These are phyloP conservation scores for Pisolithus orientalis DNA, from an alignment of 768 basidiomycete genomes.

Conservation along the genomic window DNA sequence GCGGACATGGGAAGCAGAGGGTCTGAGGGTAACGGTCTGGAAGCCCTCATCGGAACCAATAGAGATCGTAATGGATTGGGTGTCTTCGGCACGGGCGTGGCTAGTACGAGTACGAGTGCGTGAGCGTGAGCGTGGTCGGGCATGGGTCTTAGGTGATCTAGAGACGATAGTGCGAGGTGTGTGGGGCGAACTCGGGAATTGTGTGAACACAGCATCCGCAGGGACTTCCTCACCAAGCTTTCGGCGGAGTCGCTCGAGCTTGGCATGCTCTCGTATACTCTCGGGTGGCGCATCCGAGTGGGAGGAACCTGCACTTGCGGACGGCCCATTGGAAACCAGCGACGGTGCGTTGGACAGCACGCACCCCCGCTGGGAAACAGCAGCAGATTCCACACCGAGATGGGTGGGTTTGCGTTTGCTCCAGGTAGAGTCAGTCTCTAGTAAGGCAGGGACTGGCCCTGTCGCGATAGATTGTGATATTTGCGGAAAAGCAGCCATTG, in stretches of 20 bases:
- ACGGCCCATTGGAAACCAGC: constrained; percentile 23
- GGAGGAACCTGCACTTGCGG: constrained; percentile 8
- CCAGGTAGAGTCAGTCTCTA: constrained; percentile 13
- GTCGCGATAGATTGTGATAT: not conserved
- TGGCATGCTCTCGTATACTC: constrained; percentile 39
- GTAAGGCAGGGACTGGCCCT: not conserved
- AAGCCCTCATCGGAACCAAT: constrained; percentile 23
- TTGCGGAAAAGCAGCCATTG: constrained; percentile 2
- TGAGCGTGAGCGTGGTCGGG: not conserved
- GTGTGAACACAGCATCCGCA: constrained; percentile 51
- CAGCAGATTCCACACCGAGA: constrained; percentile 1
- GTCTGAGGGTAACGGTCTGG: constrained; percentile 16
- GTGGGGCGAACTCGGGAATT: not conserved
- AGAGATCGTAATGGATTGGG: constrained; percentile 18
- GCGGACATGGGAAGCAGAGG: constrained; percentile 9
- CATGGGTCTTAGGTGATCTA: not conserved
- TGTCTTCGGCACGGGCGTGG: constrained; percentile 12
- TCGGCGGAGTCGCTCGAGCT: constrained; percentile 58
- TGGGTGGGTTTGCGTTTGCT: constrained; percentile 22
- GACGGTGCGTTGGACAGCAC: constrained; percentile 15
- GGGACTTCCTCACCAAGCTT: constrained; percentile 62
- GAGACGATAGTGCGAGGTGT: constrained; percentile 8
- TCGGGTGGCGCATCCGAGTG: constrained; percentile 33
- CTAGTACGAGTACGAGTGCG: constrained; percentile 3
- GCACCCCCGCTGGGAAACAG: constrained; percentile 12